Evolutionary conservation across 306 rosid species (phyloP).

Genomic region (Prunus salicina): DNA sequence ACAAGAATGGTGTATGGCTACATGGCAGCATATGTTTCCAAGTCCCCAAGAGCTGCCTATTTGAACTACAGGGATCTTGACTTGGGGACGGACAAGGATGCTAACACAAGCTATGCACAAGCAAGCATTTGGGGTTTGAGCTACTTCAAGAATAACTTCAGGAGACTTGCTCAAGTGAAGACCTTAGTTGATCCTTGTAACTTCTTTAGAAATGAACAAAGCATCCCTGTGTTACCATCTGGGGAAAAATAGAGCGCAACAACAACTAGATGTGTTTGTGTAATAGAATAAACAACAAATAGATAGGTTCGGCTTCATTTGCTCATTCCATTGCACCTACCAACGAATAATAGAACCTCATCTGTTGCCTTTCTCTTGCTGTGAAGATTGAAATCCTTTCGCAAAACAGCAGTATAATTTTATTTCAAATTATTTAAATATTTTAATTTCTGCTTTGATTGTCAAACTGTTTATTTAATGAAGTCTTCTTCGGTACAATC

Average conservation of each 20-base stretch:
- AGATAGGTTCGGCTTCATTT: neutral
- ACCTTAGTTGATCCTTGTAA: slow-evolving; percentile 53
- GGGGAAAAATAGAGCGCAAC: neutral
- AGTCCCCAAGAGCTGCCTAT: slow-evolving; percentile 64
- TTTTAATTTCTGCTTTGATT: no score
- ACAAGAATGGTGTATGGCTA: slow-evolving; percentile 52
- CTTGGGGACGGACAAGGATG: slow-evolving; percentile 9
- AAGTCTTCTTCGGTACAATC: no score
- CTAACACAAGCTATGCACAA: slow-evolving; percentile 5
- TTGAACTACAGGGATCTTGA: slow-evolving; percentile 72
- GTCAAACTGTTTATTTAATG: no score
- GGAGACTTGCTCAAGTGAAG: no score
- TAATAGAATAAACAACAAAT: no score
- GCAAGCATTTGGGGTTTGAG: slow-evolving; percentile 13
- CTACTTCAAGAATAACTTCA: neutral
- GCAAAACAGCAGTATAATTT: neutral
- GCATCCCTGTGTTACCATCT: neutral
- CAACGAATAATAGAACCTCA: no score
- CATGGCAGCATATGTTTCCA: slow-evolving; percentile 61
- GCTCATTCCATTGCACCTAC: neutral
- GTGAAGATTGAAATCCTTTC: no score
- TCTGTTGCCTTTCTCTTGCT: neutral
- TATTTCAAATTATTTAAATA: no score
- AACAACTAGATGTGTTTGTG: neutral
- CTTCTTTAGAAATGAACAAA: slow-evolving; percentile 61